Evolutionary conservation across 768 basidiomycete species (phyloP), one percentile per base, ranked within the genome.

Genomic region (Mrakia frigida): DNA sequence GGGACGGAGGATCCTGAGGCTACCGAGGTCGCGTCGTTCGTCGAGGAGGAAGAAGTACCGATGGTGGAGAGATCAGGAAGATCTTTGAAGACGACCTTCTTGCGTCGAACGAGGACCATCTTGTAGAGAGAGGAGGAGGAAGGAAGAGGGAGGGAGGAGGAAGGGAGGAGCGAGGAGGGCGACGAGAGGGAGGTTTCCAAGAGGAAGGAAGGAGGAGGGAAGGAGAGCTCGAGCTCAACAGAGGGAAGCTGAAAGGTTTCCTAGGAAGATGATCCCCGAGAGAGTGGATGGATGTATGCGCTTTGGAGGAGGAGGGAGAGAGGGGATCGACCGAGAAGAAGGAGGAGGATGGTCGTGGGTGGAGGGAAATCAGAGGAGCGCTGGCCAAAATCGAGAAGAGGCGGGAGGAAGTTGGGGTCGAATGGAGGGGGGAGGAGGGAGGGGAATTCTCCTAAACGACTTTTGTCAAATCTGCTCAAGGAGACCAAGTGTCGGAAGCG

Each of bases 81-180:
- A 28, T 31, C 14, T 14, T 53, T 37, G 46, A 21, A 52, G 31
- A 74, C 61, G 33, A 74, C 43, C 73, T 74, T 74, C 46, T 74
- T 43, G 60, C 73, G 73, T 43, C 63, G 61, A 28, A 74, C 60
- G 63, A 74, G 73, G 28, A 74, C 73, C 73, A 74, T 74, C 6
- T 23, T 18, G 23, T 13, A 53, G 53, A 23, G 23, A 18, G 23
- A 14, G 16, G 9, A 23, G 16, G 50, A 23, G 14, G 18, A 50
- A 3, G 41, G 11, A 14, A 61, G 59, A 25, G 59, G 28, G n/a
- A n/a, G 56, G 9, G 56, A 63, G 60, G 41, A 70, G 43, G 31
- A 33, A n/a, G 18, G 69, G n/a, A 46, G 46, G 28, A 65, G 33
- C 5, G 37, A 65, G 33, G 63, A 50, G 46, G 46, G 18, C 16